phyloP scores from a whole-genome alignment of 2,329 filamentous ascomycete species.

The Talaromyces sp. region DNA sequence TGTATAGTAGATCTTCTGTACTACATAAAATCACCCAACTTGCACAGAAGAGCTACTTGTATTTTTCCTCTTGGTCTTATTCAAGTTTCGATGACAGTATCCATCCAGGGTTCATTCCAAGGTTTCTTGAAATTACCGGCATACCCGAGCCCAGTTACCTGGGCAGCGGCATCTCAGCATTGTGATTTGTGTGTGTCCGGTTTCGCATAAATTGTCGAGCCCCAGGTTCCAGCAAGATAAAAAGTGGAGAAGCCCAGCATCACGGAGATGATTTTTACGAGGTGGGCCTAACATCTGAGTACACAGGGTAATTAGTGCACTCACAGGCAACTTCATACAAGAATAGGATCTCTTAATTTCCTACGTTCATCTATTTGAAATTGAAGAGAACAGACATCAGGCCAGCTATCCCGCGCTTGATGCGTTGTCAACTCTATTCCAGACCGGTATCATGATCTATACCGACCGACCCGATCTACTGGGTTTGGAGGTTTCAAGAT shows the following conservation, averaged over 20 bases:
- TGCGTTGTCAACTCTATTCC: neutral
- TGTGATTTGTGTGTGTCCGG: constrained; percentile 5
- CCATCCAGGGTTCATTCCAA: neutral
- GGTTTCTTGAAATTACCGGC: neutral
- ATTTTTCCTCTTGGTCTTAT: neutral
- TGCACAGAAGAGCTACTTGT: neutral
- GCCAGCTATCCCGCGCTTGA: no score
- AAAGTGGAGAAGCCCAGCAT: constrained; percentile 17
- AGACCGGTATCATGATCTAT: constrained; percentile 3
- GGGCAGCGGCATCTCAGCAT: neutral
- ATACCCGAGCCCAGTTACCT: neutral
- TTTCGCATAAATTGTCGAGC: constrained; percentile 21
- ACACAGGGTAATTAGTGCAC: neutral
- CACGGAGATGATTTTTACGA: constrained; percentile 2
- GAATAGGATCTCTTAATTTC: neutral
- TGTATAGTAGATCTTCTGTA: no score
- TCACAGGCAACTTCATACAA: neutral
- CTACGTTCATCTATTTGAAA: no score
- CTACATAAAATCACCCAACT: no score
- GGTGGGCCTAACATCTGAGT: neutral
- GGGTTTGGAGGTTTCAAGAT: constrained; percentile 13
- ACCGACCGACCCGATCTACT: constrained; percentile 3
- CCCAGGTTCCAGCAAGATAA: constrained; percentile 12
- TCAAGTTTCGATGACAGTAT: neutral
- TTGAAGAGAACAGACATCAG: no score